Conservation (phyloP, 331 rosid genomes). For the Dryas integrifolia region DNA sequence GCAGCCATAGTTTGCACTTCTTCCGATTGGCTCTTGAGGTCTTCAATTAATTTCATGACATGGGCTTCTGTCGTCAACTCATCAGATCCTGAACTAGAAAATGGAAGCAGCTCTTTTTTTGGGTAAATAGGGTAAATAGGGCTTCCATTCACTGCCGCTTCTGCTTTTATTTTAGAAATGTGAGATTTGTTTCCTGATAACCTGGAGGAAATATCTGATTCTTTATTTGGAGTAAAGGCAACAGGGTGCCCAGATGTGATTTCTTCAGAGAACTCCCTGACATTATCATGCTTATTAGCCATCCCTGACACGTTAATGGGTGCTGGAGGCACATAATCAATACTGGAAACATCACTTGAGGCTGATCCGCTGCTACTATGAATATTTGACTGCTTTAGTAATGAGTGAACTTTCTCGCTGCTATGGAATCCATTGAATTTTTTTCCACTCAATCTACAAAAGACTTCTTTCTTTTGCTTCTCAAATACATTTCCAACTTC, state of each 20-base stretch:
- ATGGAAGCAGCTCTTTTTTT: constrained; percentile 34
- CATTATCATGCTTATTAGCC: constrained; percentile 42
- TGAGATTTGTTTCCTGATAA: constrained; percentile 43
- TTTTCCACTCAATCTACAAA: constrained; percentile 43
- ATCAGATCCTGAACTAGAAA: constrained; percentile 39
- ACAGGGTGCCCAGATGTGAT: constrained; percentile 43
- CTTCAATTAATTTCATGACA: constrained; percentile 62
- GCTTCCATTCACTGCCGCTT: constrained; percentile 39
- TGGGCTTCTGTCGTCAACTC: constrained; percentile 49
- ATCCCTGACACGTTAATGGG: constrained; percentile 44
- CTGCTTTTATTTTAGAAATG: constrained; percentile 35
- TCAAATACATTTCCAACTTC: constrained; percentile 53
- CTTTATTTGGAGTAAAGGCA: constrained; percentile 39
- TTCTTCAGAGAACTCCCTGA: constrained; percentile 46
- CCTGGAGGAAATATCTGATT: constrained; percentile 30
- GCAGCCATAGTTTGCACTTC: constrained; percentile 71
- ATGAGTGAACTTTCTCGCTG: constrained; percentile 45
- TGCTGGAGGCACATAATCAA: constrained; percentile 53
- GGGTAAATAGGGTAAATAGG: constrained; percentile 34
- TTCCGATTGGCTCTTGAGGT: constrained; percentile 56
- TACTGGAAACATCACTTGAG: constrained; percentile 69
- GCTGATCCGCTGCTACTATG: constrained; percentile 76
- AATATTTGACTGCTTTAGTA: constrained; percentile 55
- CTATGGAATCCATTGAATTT: constrained; percentile 39
- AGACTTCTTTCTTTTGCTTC: constrained; percentile 45